Evolutionary conservation across 2,329 filamentous ascomycete species (phyloP).

Genomic region (Lizonia empirigonia): DNA sequence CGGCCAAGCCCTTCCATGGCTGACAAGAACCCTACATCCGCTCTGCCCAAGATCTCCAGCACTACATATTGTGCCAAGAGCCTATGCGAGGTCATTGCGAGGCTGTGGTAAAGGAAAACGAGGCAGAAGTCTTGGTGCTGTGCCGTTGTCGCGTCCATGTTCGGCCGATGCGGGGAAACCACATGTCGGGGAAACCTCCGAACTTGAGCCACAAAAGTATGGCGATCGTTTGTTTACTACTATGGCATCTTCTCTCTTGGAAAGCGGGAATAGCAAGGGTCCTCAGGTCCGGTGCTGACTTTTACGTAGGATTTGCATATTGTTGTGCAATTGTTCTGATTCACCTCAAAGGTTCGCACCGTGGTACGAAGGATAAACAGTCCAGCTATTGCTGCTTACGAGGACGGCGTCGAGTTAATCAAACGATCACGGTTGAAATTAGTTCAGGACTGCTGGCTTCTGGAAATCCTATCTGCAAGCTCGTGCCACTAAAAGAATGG

Average conservation of each 20-base stretch:
- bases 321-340: neutral
- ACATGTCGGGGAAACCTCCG: conserved; percentile 9
- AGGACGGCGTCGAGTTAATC: neutral
- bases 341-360: neutral
- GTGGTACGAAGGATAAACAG: neutral
- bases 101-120: neutral
- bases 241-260: conserved; percentile 3
- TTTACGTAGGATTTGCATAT: neutral
- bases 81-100: conserved; percentile 3
- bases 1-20: conserved; percentile 3
- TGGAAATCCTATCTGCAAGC: no score
- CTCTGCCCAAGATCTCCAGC: neutral
- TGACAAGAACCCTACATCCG: neutral
- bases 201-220: neutral
- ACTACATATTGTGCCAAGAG: neutral
- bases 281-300: neutral
- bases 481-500: no score
- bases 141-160: conserved; percentile 1
- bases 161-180: conserved; percentile 4
- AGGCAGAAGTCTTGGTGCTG: neutral
- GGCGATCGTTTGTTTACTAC: neutral
- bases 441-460: neutral
- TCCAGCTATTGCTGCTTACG: neutral
- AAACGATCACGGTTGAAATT: neutral
- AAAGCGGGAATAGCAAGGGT: neutral